Base-by-base conservation (phyloP, 2,329 filamentous ascomycete species). In the Stagonosporopsis tanaceti region DNA sequence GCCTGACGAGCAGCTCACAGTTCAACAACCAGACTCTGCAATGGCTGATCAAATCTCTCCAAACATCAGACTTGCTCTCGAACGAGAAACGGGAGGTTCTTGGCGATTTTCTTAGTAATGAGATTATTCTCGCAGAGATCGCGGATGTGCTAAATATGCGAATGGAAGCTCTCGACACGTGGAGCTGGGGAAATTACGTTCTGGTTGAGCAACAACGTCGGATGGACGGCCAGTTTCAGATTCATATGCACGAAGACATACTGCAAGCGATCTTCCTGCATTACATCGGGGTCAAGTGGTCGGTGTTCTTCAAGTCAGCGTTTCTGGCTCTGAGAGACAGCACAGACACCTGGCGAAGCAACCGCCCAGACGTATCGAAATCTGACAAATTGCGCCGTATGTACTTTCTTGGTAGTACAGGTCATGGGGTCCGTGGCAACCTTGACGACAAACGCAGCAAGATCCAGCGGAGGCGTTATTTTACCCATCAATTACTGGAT, bases 61-160 rank as follows among this genome's bases (percentile, higher is more conserved):
- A 79, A 22, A 64, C 71, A 3, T 80, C 80, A 0, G 80, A 81
- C 32, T 70, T 83, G 0, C 73, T 84, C 3, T 77, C 78, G 4
- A 71, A 74, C 25, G 72, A 73, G 22, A 76, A 77, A 53, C 65
- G 72, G n/a, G 67, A 71, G 35, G 67, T 66, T 6, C 60, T 74
- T 8, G 70, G 68, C n/a, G 73, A 74, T 57, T 75, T 75, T 24
- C 59, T 71, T 3, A 62, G 56, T 38, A 74, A 76, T 44, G 63
- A 70, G 15, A 61, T 73, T 27, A 72, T 75, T 28, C 47, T 74
- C n/a, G 35, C 30, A 11, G 72, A 74, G 55, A 63, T 75, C 34
- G 66, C 64, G 15, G 71, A 75, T 46, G 70, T 75, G 12, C 64
- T 75, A 25, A 73, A 72, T 42, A 70, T 73, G 58, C 68, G 71